A percentile compares a stretch with the other conserved stretches of the same genome.
Evolutionary conservation across 805 yeast genomes (phyloP).

Genomic region (Scheffersomyces amazonensis): DNA sequence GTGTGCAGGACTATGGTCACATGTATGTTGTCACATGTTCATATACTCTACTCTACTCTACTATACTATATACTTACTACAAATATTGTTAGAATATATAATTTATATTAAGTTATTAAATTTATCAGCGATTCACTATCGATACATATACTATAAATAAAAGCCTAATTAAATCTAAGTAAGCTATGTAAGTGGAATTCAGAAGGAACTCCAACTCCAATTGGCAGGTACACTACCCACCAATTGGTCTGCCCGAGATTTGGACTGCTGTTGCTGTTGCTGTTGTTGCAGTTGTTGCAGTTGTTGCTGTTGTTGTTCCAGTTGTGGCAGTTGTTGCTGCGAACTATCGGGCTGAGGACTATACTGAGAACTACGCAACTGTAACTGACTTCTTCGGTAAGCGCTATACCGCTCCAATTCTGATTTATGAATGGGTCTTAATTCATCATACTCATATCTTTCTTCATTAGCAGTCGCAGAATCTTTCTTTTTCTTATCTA

Average conservation of each 20-base stretch:
- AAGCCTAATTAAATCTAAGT: too few relatives aligned
- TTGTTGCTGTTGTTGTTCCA: neutral
- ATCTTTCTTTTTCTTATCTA: neutral
- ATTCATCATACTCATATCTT: neutral
- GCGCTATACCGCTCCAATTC: neutral
- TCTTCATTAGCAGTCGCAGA: neutral
- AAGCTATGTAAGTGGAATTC: too few relatives aligned
- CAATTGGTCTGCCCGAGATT: slow-evolving; percentile 31
- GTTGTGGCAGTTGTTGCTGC: slow-evolving; percentile 1
- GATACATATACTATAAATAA: too few relatives aligned
- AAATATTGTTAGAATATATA: too few relatives aligned
- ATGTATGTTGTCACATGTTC: too few relatives aligned
- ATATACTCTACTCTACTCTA: too few relatives aligned
- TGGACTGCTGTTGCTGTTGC: slow-evolving; percentile 7
- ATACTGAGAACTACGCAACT: neutral
- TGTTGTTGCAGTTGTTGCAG: slow-evolving; percentile 7
- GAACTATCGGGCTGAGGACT: neutral
- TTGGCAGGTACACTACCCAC: slow-evolving; percentile 64
- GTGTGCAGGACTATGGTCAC: too few relatives aligned
- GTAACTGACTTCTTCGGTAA: neutral
- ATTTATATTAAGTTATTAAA: too few relatives aligned
- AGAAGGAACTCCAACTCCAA: slow-evolving; percentile 80
- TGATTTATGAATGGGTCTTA: neutral
- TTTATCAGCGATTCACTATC: too few relatives aligned
- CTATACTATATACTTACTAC: too few relatives aligned